Percentiles rank a stretch among this genome's conserved stretches.
Evolutionary conservation across 768 basidiomycete species (phyloP).

Genomic region (Agaricus blazei): DNA sequence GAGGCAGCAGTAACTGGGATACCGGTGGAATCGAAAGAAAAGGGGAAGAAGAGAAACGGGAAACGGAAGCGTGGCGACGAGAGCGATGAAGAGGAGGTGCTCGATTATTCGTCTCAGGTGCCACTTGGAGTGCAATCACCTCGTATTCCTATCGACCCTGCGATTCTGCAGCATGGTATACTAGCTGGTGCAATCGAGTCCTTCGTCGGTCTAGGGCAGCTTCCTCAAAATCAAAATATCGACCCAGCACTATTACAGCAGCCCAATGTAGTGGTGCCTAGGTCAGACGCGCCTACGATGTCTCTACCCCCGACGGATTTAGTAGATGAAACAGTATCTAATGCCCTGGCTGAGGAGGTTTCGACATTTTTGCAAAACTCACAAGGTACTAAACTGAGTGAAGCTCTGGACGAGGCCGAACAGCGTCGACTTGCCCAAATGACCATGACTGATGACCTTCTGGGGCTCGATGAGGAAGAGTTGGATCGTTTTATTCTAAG

Average conservation of each 20-base stretch:
- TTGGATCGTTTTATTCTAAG: constrained; percentile 74
- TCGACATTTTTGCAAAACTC: constrained; percentile 56
- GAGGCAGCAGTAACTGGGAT: constrained; percentile 28
- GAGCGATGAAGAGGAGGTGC: constrained; percentile 21
- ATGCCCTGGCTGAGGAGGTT: constrained; percentile 66
- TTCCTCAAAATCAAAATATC: constrained; percentile 44
- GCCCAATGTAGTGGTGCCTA: constrained; percentile 10
- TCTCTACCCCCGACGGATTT: constrained; percentile 26
- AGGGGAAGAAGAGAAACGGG: constrained; percentile 28
- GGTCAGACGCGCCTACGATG: constrained; percentile 10
- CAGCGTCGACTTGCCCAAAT: constrained; percentile 52
- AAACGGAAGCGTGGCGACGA: constrained; percentile 26
- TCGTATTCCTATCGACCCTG: constrained; percentile 46
- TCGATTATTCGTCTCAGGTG: constrained; percentile 15
- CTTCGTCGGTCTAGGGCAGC: constrained; percentile 37
- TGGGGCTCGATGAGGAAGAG: constrained; percentile 87
- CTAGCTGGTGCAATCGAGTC: constrained; percentile 46
- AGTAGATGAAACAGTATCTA: constrained; percentile 58
- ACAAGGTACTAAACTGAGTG: constrained; percentile 52
- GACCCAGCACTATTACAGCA: constrained; percentile 47
- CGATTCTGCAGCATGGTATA: constrained; percentile 63
- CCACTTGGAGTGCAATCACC: constrained; percentile 13
- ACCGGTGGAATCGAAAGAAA: constrained; percentile 22
- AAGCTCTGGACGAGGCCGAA: constrained; percentile 66
- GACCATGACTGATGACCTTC: constrained; percentile 53